A percentile compares a stretch with the other conserved stretches of the same genome.
Conservation (phyloP, 148 eudicot species). For the Selenicereus undatus region DNA sequence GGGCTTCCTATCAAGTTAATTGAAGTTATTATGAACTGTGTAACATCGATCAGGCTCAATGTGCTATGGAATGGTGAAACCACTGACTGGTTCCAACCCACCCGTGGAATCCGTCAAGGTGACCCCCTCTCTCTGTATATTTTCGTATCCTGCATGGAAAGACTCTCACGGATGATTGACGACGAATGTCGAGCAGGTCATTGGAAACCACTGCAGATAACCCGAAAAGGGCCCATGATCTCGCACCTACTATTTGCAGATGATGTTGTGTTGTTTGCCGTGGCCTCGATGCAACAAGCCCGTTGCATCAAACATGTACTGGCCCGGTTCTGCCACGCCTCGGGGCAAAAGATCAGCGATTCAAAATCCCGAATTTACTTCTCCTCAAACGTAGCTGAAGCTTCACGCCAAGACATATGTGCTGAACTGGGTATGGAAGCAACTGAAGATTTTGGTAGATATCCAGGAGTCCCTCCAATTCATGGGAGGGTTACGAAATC, state of each 20-base stretch:
- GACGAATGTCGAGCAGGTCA: rapidly evolving
- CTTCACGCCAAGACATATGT: too few relatives aligned
- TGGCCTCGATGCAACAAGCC: too few relatives aligned
- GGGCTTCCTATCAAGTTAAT: neutral
- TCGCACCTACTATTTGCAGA: too few relatives aligned
- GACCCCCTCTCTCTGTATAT: conserved; percentile 3
- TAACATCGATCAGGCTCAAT: too few relatives aligned
- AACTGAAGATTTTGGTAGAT: too few relatives aligned
- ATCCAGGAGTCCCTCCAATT: neutral
- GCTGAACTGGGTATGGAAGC: too few relatives aligned
- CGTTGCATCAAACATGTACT: too few relatives aligned
- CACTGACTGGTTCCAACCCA: neutral
- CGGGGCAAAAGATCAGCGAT: too few relatives aligned
- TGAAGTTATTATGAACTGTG: neutral
- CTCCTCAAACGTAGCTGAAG: too few relatives aligned
- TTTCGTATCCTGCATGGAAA: conserved; percentile 1
- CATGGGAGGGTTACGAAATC: neutral
- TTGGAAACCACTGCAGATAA: conserved; percentile 1
- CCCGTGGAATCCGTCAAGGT: neutral
- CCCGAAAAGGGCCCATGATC: neutral
- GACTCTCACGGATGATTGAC: neutral
- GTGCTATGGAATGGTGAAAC: neutral
- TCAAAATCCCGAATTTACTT: too few relatives aligned
- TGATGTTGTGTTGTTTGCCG: neutral
- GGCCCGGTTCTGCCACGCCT: too few relatives aligned